Conservation (phyloP, 768 basidiomycete species). For the Tylopilus vinaceipallidus region DNA sequence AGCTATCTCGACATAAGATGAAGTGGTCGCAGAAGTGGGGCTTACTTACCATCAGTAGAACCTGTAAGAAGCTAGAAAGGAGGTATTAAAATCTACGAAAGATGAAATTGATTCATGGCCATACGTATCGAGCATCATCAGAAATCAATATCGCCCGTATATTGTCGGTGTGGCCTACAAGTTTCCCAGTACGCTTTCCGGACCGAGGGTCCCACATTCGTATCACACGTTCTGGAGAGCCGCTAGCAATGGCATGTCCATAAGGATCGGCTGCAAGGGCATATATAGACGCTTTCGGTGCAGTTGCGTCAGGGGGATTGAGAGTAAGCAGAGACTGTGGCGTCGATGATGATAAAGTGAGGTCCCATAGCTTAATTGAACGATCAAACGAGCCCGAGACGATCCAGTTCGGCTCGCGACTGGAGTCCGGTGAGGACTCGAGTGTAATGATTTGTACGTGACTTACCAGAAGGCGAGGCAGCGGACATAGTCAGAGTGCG, state of each 20-base stretch:
- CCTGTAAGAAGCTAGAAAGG: conserved; percentile 68
- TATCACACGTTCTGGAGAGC: conserved; percentile 88
- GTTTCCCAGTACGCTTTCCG: conserved; percentile 75
- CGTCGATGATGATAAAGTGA: conserved; percentile 43
- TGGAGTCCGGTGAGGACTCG: conserved; percentile 28
- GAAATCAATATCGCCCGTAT: conserved; percentile 87
- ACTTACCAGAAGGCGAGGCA: conserved; percentile 69
- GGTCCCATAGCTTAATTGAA: conserved; percentile 93
- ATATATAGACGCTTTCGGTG: conserved; percentile 72
- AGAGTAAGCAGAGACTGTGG: conserved; percentile 61
- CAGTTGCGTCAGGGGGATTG: conserved; percentile 61
- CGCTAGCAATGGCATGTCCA: conserved; percentile 81
- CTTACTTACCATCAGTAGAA: conserved; percentile 64
- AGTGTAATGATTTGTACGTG: conserved; percentile 1
- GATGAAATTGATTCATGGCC: conserved; percentile 30
- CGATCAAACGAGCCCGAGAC: conserved; percentile 95
- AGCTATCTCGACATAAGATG: conserved; percentile 36
- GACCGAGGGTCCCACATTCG: conserved; percentile 92
- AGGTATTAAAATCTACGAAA: conserved; percentile 7
- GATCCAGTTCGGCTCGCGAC: conserved; percentile 81
- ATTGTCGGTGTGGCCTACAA: conserved; percentile 97
- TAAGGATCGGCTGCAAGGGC: conserved; percentile 76
- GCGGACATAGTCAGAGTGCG: conserved; percentile 84
- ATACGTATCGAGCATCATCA: conserved; percentile 87
- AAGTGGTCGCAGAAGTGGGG: background rate